Evolutionary conservation across 768 basidiomycete genomes (phyloP).

Genomic region (Leccinum rimulosum): DNA sequence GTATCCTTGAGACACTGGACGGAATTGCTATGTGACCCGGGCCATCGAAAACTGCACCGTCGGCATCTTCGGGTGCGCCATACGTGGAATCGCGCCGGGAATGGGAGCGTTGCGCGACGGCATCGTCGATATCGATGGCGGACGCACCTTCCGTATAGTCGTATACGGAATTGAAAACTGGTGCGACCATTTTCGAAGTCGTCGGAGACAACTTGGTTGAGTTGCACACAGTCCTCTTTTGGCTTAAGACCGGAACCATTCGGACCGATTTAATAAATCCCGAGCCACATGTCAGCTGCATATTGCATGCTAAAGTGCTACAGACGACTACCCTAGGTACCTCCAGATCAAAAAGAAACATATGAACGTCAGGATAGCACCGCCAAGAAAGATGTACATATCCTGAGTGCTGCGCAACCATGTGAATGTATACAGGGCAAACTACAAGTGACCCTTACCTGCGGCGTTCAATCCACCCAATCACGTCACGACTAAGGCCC

Average conservation of each 20-base stretch:
- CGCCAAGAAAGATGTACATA: slow-evolving; percentile 88
- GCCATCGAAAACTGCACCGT: slow-evolving; percentile 74
- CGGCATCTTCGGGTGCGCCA: slow-evolving; percentile 48
- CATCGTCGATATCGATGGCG: slow-evolving; percentile 66
- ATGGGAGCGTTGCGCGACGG: slow-evolving; percentile 47
- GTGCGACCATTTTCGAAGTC: slow-evolving; percentile 16
- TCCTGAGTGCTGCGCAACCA: slow-evolving; percentile 74
- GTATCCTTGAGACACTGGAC: slow-evolving; percentile 80
- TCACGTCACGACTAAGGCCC: slow-evolving; percentile 90
- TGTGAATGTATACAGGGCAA: slow-evolving; percentile 10
- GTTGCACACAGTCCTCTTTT: slow-evolving; percentile 8
- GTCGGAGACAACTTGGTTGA: neutral
- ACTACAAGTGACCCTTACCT: slow-evolving; percentile 48
- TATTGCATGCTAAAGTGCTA: slow-evolving; percentile 1
- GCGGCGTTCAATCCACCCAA: slow-evolving; percentile 94
- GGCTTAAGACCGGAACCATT: neutral
- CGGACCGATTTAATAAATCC: neutral
- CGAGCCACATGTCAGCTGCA: slow-evolving; percentile 4
- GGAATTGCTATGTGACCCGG: slow-evolving; percentile 64
- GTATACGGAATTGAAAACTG: slow-evolving; percentile 20
- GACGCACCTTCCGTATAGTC: slow-evolving; percentile 92
- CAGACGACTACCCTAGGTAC: slow-evolving; percentile 62
- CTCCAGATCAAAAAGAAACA: slow-evolving; percentile 93
- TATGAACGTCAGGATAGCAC: slow-evolving; percentile 84
- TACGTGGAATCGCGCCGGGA: slow-evolving; percentile 69